These are phyloP conservation scores for Aspergillus calidoustus DNA, from an alignment of 2,329 filamentous ascomycete genomes.

Conservation along the genomic window DNA sequence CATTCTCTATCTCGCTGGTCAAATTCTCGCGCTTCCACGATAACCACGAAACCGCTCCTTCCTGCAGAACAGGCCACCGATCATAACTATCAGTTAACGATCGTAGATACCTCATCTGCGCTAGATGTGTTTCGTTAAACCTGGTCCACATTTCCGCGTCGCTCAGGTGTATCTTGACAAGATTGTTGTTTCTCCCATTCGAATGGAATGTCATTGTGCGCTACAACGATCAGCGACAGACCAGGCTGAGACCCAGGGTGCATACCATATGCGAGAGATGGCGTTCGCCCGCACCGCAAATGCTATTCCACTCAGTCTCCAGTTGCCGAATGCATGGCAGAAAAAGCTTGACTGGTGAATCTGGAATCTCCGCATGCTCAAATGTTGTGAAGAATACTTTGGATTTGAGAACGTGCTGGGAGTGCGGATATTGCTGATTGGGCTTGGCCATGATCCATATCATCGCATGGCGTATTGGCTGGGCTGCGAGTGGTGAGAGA, in stretches of 20 bases:
- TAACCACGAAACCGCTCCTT: background rate
- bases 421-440: background rate
- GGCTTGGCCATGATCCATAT: constrained; percentile 5
- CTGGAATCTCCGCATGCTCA: background rate
- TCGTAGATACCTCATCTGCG: constrained; percentile 1
- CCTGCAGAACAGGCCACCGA: constrained; percentile 1
- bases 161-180: constrained; percentile 1
- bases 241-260: background rate
- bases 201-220: constrained; percentile 1
- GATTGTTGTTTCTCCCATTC: background rate
- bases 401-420: background rate
- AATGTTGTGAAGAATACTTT: background rate
- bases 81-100: constrained; percentile 1
- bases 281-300: background rate
- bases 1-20: background rate
- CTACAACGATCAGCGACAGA: background rate
- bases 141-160: constrained; percentile 4
- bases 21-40: background rate
- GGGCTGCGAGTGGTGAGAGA: background rate
- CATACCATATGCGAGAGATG: constrained; percentile 1
- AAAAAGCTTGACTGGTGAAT: background rate
- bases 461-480: constrained; percentile 1
- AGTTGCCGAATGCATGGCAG: background rate
- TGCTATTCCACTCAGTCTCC: background rate
- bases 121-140: background rate